These are phyloP conservation scores for Trametes sanguinea DNA, from an alignment of 768 basidiomycete species.

Conservation along the genomic window DNA sequence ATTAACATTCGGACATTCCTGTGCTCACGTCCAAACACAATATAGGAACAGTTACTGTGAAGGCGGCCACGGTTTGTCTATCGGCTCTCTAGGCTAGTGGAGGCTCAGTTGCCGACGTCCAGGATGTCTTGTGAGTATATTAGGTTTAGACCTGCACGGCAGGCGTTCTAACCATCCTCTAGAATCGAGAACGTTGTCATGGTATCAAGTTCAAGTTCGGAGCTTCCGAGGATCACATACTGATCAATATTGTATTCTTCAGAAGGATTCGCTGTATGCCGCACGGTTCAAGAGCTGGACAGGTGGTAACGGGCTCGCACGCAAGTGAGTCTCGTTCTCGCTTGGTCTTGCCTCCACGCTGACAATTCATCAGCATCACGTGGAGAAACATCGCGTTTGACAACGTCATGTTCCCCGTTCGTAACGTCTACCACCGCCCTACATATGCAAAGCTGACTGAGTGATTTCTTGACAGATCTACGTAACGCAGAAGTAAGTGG, in stretches of 20 bases:
- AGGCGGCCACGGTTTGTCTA: conserved; percentile 60
- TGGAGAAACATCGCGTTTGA: conserved; percentile 58
- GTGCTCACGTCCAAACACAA: background rate
- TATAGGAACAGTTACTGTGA: conserved; percentile 53
- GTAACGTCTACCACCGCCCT: conserved; percentile 19
- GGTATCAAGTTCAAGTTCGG: conserved; percentile 15
- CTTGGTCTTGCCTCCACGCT: background rate
- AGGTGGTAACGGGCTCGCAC: conserved; percentile 58
- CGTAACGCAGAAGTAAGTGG: conserved; percentile 60
- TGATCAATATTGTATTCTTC: background rate
- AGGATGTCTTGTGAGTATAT: conserved; percentile 51
- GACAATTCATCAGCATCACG: conserved; percentile 43
- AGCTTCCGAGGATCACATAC: background rate
- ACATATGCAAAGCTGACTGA: no score
- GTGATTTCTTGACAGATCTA: conserved; percentile 45
- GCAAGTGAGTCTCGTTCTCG: conserved; percentile 41
- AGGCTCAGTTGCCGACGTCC: conserved; percentile 54
- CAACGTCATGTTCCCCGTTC: conserved; percentile 56
- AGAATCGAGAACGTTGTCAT: conserved; percentile 35
- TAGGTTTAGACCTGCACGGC: no score
- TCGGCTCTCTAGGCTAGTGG: conserved; percentile 48
- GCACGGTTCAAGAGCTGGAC: conserved; percentile 74
- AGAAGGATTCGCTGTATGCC: conserved; percentile 55
- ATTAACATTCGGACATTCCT: background rate
- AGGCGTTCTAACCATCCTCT: background rate